Evolutionary conservation across 441 rosid species (phyloP).

Genomic region (Syzygium syzygioides): DNA sequence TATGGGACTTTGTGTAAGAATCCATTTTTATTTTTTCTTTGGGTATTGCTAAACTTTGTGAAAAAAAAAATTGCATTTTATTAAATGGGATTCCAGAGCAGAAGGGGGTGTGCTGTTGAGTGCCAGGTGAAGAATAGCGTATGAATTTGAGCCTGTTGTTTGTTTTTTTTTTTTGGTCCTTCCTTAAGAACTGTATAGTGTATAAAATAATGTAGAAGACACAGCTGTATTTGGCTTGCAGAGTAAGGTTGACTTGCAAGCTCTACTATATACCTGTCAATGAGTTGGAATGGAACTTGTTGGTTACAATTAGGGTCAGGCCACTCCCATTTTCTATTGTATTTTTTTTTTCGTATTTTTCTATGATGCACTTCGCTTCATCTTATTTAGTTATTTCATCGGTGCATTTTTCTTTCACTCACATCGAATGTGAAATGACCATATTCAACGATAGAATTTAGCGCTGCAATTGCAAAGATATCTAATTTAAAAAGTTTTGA

Average conservation of each 20-base stretch:
- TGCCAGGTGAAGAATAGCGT: constrained; percentile 22
- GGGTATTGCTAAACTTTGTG: not conserved
- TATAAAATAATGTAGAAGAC: constrained; percentile 13
- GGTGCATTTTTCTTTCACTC: not conserved
- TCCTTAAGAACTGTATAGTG: not conserved
- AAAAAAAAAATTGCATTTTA: not conserved
- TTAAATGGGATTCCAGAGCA: constrained; percentile 8
- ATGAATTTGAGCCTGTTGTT: constrained; percentile 11
- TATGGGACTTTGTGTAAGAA: constrained; percentile 1
- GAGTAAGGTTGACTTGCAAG: constrained; percentile 21
- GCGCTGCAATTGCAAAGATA: not conserved
- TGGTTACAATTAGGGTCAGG: not conserved
- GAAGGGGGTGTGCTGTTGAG: constrained; percentile 23
- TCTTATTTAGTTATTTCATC: not conserved
- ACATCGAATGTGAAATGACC: no score
- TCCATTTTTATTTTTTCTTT: not conserved
- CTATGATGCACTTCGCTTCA: not conserved
- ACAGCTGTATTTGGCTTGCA: constrained; percentile 48
- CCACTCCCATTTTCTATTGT: not conserved
- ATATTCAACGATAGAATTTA: fast-evolving
- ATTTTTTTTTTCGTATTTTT: not conserved
- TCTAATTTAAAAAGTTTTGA: not conserved
- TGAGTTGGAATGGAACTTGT: constrained; percentile 29
- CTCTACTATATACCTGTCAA: constrained; percentile 15
- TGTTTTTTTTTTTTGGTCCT: not conserved